Evolutionary conservation across 495 filamentous ascomycete species (phyloP).

Genomic region (Chaetomium cochliodes): DNA sequence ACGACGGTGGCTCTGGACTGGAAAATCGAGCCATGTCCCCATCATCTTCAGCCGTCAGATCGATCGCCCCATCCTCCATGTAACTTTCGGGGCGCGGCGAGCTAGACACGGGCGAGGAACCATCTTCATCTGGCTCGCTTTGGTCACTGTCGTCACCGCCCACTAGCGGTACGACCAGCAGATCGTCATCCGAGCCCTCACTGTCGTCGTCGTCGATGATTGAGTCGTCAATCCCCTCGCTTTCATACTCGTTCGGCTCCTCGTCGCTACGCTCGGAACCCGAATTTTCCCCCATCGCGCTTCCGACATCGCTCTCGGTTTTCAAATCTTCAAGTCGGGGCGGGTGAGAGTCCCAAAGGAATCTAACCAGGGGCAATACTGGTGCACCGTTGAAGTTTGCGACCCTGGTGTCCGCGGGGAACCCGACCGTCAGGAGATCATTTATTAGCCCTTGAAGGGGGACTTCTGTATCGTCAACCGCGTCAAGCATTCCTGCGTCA

Average conservation of each 20-base stretch:
- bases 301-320: conserved; percentile 12
- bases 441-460: background rate
- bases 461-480: conserved; percentile 19
- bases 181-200: conserved; percentile 23
- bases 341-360: conserved; percentile 15
- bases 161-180: conserved; percentile 23
- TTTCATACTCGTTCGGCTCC: conserved; percentile 33
- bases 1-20: conserved; percentile 28
- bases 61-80: background rate
- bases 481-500: conserved; percentile 23
- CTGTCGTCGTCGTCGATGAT: conserved; percentile 24
- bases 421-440: background rate
- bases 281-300: background rate
- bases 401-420: background rate
- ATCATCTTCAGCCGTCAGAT: conserved; percentile 12
- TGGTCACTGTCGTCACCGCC: conserved; percentile 7
- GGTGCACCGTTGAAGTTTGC: background rate
- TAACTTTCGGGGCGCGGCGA: background rate
- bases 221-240: conserved; percentile 36
- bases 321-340: conserved; percentile 19
- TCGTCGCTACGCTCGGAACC: background rate
- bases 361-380: conserved; percentile 35
- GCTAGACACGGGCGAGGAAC: background rate
- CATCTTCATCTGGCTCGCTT: conserved; percentile 8
- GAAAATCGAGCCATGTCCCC: conserved; percentile 25